These are phyloP conservation scores for Talaromyces sp. DNA, from an alignment of 2,329 filamentous ascomycete genomes.

Conservation along the genomic window DNA sequence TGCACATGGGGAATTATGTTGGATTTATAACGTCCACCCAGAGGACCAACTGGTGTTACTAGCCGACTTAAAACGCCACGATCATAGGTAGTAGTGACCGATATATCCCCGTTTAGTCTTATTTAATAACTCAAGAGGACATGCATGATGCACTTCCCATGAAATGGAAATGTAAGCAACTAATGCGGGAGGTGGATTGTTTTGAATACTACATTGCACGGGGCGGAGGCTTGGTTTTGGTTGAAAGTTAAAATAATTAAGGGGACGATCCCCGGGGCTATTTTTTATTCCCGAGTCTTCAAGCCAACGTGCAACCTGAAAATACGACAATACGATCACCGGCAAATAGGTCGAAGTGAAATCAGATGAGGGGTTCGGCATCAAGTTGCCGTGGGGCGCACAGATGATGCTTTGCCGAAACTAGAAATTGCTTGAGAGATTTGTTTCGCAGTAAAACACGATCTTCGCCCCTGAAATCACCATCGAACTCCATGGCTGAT, in stretches of 20 bases:
- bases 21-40: not conserved
- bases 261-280: not conserved
- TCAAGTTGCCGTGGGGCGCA: not conserved
- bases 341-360: not conserved
- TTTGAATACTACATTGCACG: not conserved
- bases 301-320: conserved; percentile 8
- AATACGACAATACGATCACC: conserved; percentile 7
- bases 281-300: too few relatives aligned
- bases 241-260: conserved; percentile 5
- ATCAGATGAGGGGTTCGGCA: not conserved
- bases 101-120: not conserved
- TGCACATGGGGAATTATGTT: not conserved
- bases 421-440: not conserved
- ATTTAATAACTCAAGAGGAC: not conserved
- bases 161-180: not conserved
- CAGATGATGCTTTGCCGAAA: not conserved
- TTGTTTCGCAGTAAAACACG: too few relatives aligned
- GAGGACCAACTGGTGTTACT: not conserved
- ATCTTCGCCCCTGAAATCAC: too few relatives aligned
- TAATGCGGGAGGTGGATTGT: not conserved
- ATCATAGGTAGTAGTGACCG: not conserved
- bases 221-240: not conserved
- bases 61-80: not conserved
- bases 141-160: not conserved
- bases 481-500: too few relatives aligned